Evolutionary conservation across 306 rosid species (phyloP), one percentile per base, ranked within the genome.

Genomic region (Amphicarpaea edgeworthii): DNA sequence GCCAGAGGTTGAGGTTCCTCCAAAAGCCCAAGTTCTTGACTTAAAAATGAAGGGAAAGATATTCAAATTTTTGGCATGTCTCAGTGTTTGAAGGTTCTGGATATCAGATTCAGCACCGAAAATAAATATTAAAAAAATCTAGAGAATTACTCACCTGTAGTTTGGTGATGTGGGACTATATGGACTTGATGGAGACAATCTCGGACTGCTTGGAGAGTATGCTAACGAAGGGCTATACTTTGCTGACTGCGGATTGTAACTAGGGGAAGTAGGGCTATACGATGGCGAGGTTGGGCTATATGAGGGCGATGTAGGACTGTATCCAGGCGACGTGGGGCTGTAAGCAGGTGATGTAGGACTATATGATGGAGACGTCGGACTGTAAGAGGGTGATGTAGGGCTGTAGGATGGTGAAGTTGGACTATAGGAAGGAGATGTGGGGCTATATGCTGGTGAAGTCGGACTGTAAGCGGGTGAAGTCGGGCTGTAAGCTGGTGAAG

Each of bases 161-260:
- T 86, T 95, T 3, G 99, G 99, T 57, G 97, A 95, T 7, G 99
- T 89, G 17, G 97, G 99, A 83, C 98, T 92, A 58, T 95, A 95
- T 8, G 99, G 97, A 82, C 99, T 95, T 26, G 98, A 84, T 16
- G 99, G 97, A 20, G 99, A 87, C 79, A 95, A 28, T 63, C 97
- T 89, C 6, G 97, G 99, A 69, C 99, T 95, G 87, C 97, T 90
- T 15, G 99, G 99, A 64, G 97, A 95, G 73, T 95, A 95, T 3
- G 99, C 97, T 77, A 90, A 77, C 0, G 97, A 95, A 3, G 97
- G 99, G 78, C 99, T 95, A 84, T 93, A 93, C 80, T 87, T 93
- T 21, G 97, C 98, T 16, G 97, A 91, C 84, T 87, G 98, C 46
- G 97, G 98, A 77, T 91, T 93, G 83, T 85, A 91, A 81, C 97